A percentile compares a stretch with the other conserved stretches of the same genome.
These are phyloP conservation scores for Lentinula detonsa DNA, from an alignment of 768 basidiomycete species.

Conservation along the genomic window DNA sequence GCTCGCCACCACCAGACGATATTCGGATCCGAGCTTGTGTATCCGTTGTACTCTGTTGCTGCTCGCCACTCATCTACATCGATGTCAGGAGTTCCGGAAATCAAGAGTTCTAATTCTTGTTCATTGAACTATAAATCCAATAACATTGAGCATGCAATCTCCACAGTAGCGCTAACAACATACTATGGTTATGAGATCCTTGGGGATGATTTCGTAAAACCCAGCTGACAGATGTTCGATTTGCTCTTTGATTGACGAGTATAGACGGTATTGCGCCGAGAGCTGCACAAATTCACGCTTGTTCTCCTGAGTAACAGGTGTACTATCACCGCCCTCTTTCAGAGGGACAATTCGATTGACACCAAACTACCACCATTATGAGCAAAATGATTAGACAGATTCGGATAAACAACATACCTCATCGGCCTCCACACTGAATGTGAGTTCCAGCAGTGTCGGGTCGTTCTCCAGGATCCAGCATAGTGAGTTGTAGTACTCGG, in stretches of 20 bases:
- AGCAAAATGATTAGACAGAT: constrained; percentile 7
- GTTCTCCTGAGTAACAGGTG: constrained; percentile 94
- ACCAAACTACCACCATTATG: constrained; percentile 60
- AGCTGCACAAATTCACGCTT: constrained; percentile 94
- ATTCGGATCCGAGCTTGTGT: constrained; percentile 85
- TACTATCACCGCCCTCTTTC: constrained; percentile 77
- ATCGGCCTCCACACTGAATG: constrained; percentile 93
- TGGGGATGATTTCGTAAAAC: constrained; percentile 97
- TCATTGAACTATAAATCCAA: constrained; percentile 73
- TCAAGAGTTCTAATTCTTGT: constrained; percentile 88
- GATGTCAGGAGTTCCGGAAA: constrained; percentile 97
- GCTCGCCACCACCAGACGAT: constrained; percentile 99
- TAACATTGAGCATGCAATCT: constrained; percentile 6
- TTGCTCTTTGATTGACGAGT: constrained; percentile 93
- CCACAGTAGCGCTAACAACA: constrained; percentile 21
- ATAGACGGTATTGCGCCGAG: constrained; percentile 89
- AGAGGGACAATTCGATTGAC: constrained; percentile 82
- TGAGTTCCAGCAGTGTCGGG: constrained; percentile 78
- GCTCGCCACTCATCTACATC: constrained; percentile 97
- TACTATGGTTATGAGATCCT: constrained; percentile 90
- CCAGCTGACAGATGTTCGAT: constrained; percentile 85
- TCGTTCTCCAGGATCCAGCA: constrained; percentile 99
- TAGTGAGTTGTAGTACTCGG: constrained; percentile 96
- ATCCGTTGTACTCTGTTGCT: constrained; percentile 88
- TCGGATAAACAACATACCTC: constrained; percentile 49